Conservation (phyloP, 805 yeast species). For the Ogataea sp. region DNA sequence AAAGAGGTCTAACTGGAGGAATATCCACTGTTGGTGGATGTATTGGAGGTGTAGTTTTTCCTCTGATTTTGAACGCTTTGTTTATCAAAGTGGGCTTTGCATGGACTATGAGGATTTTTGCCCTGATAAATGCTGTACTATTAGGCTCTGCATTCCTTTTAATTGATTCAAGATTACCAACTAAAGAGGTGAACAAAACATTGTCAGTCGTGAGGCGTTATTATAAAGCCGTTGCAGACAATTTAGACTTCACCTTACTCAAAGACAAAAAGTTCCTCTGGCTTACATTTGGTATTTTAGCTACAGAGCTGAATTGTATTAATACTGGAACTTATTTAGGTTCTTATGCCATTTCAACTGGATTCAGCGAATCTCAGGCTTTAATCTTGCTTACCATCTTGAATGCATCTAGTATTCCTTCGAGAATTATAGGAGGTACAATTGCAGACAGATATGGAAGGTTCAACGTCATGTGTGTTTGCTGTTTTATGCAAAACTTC, state of each 20-base stretch:
- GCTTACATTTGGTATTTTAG: conserved; percentile 29
- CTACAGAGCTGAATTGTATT: too few relatives aligned
- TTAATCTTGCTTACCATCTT: conserved; percentile 35
- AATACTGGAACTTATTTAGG: conserved; percentile 57
- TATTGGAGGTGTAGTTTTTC: conserved; percentile 56
- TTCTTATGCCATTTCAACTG: conserved; percentile 46
- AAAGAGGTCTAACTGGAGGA: conserved; percentile 30
- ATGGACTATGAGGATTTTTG: conserved; percentile 51
- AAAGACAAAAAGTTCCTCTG: conserved; percentile 29
- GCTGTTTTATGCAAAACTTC: conserved; percentile 32
- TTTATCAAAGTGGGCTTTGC: conserved; percentile 43
- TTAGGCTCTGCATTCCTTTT: conserved; percentile 21
- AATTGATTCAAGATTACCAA: conserved; percentile 29
- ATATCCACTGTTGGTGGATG: conserved; percentile 47
- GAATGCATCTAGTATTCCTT: conserved; percentile 36
- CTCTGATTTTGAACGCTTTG: conserved; percentile 40
- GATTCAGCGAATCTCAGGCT: conserved; percentile 33
- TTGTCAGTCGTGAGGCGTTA: too few relatives aligned
- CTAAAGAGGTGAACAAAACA: too few relatives aligned
- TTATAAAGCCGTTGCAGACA: too few relatives aligned
- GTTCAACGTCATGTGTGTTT: conserved; percentile 31
- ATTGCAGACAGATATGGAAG: conserved; percentile 37
- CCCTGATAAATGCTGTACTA: conserved; percentile 20
- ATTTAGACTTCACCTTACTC: too few relatives aligned
- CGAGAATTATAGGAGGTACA: conserved; percentile 37